Evolutionary conservation across 2,329 filamentous ascomycete species (phyloP), one percentile per base, ranked within the genome.

Genomic region (Daldinia sp.): DNA sequence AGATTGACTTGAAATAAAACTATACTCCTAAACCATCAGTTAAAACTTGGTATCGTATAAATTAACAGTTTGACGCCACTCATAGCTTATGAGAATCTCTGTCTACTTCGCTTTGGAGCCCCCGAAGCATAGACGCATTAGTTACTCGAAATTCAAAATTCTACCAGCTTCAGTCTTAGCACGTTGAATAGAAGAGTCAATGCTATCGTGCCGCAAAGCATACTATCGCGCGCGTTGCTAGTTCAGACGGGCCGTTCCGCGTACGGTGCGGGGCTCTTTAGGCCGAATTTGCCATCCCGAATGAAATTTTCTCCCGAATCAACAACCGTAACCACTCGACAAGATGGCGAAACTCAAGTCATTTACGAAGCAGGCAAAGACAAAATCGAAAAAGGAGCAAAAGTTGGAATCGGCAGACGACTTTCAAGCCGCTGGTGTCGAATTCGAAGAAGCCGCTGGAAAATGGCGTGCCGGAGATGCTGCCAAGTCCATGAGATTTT

Each of bases 401-500:
- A 82, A 81, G 18, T 87, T 89, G 4, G 83, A 87, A 63, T 88
- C 87, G 1, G 88, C 88, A 58, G 90, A 92, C 80, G 90, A 92
- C 70, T 93, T 88, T 73, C 84, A 92, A 59, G 89, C 88, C 85
- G 87, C 85, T 26, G 91, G 90, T 10, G 90, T 92, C 60, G 87
- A 90, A 35, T 85, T 89, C 67, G 91, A 93, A 79, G 89, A 92
- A 78, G 88, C 88, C 4, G 91, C 89, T 6, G 90, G 91, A 69
- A 93, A 93, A 84, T 92, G 90, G 88, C 85, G 90, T 56, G 90
- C 86, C 41, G 91, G 91, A 23, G 91, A 93, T 77, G 85, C 89
- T 20, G 86, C 83, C 55, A 93, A 93, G 75, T 82, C 81, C 0
- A 73, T 81, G 58, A 76, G 82, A 53, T 88, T 88, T 72, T 89